Evolutionary conservation across 352 stramenopile species (phyloP), one percentile per base, ranked within the genome.

Genomic region (Thraustochytrium sp.): DNA sequence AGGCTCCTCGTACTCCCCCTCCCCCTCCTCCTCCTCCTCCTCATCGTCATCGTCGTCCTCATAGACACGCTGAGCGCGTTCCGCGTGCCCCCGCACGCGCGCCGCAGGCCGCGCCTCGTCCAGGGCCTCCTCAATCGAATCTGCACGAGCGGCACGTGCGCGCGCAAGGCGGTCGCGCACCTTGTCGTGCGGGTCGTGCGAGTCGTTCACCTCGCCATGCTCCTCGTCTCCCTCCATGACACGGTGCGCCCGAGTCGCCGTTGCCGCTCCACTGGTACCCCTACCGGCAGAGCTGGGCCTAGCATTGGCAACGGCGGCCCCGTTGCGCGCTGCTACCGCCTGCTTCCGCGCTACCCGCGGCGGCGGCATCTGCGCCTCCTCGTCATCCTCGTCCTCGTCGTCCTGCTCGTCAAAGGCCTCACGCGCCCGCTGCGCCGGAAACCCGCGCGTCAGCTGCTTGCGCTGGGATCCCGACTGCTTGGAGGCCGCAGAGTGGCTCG

Each of bases 321-420:
- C 42, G 42, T 49, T 16, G 42, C 42, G 5, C 5, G 42, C 5
- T 16, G 42, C 42, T 16, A 16, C 42, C 54, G 54, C 36, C 5
- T 21, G 26, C 54, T 38, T 38, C 26, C 5, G 54, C 54, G 5
- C 36, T 5, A 5, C 5, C 26, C 5, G 21, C 54, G 5, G 54
- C 26, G 26, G 13, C 36, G 54, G 36, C 54, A 5, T 5, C 54
- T 16, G 5, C 18, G 5, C 54, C 36, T 34, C 26, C 54, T 63
- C 54, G 5, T 63, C 54, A 5, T 80, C 68, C 11, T 80, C 68
- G 34, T 72, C 68, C 38, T 80, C 46, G 9, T 63, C 68, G 38
- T 42, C 65, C 9, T 78, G 13, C 29, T 55, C 65, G 29, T 4
- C 63, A 23, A 23, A 3, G 13, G 2, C 23, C n/a, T n/a, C n/a